Evolutionary conservation across 2,329 filamentous ascomycete species (phyloP).

Genomic region (Beauveria medogensis): DNA sequence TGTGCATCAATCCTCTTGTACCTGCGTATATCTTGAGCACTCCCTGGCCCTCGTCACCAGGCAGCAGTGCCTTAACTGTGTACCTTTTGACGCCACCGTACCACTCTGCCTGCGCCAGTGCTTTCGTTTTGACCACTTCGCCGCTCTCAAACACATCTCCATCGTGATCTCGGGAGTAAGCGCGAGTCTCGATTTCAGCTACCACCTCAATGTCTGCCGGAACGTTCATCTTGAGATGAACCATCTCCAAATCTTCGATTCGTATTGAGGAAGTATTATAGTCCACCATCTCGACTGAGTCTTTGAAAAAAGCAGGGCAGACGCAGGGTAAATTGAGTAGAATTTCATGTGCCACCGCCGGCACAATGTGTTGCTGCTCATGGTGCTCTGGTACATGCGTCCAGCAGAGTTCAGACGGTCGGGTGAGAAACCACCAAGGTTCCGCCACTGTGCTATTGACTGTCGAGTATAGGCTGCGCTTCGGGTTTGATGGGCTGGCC

Average conservation of each 20-base stretch:
- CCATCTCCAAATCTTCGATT: constrained; percentile 87
- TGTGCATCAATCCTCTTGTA: constrained; percentile 93
- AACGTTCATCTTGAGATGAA: constrained; percentile 80
- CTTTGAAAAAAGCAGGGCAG: constrained; percentile 81
- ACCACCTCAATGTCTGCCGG: constrained; percentile 85
- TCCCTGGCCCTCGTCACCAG: constrained; percentile 84
- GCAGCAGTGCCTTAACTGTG: constrained; percentile 84
- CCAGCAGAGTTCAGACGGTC: constrained; percentile 86
- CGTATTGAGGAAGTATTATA: constrained; percentile 83
- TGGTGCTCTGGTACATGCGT: constrained; percentile 87
- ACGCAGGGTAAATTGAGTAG: constrained; percentile 79
- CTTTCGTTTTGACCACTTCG: constrained; percentile 75
- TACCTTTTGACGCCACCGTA: constrained; percentile 79
- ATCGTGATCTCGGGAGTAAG: constrained; percentile 73
- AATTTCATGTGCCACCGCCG: constrained; percentile 76
- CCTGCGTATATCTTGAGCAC: constrained; percentile 88
- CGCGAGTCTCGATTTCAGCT: constrained; percentile 82
- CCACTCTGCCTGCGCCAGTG: constrained; percentile 89
- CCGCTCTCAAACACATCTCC: constrained; percentile 92
- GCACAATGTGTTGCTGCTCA: constrained; percentile 86
- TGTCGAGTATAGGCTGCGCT: constrained; percentile 68
- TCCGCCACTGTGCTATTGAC: constrained; percentile 65
- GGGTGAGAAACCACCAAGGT: constrained; percentile 85
- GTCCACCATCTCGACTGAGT: constrained; percentile 69
- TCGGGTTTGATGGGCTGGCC: constrained; percentile 83